A percentile compares a stretch with the other conserved stretches of the same genome.
Conservation (phyloP, 192 early-diverging fungal genomes). For the Umbelopsis sp. region DNA sequence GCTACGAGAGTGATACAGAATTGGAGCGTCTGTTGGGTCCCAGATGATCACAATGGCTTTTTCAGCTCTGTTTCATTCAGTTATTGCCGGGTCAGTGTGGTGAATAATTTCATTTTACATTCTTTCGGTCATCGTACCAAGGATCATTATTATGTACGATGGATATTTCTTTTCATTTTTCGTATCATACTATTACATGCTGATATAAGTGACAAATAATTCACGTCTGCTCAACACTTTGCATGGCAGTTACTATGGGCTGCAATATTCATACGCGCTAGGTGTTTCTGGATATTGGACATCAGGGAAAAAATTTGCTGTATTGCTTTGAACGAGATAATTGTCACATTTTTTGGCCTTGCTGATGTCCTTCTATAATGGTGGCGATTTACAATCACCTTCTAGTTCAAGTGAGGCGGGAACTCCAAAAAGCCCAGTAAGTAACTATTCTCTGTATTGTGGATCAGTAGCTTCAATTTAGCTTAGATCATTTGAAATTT, state of each 20-base stretch:
- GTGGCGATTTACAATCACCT: slow-evolving; percentile 14
- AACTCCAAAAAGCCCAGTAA: slow-evolving; percentile 10
- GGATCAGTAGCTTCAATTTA: neutral
- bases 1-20: neutral
- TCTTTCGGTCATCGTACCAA: too few species aligned
- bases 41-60: neutral
- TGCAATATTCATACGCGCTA: too few species aligned
- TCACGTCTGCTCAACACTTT: too few species aligned
- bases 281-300: too few species aligned
- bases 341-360: neutral
- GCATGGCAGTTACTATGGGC: too few species aligned
- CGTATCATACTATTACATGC: too few species aligned
- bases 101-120: too few species aligned
- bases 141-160: too few species aligned
- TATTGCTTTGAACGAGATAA: too few species aligned
- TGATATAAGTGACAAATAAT: too few species aligned
- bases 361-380: neutral
- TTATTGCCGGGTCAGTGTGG: neutral
- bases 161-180: too few species aligned
- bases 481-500: neutral
- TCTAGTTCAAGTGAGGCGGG: slow-evolving; percentile 10
- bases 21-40: neutral
- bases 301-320: too few species aligned
- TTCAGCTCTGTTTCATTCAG: neutral
- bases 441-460: neutral